Evolutionary conservation across 352 stramenopile species (phyloP), one percentile per base, ranked within the genome.

Genomic region (Paralagenidium karlingii): DNA sequence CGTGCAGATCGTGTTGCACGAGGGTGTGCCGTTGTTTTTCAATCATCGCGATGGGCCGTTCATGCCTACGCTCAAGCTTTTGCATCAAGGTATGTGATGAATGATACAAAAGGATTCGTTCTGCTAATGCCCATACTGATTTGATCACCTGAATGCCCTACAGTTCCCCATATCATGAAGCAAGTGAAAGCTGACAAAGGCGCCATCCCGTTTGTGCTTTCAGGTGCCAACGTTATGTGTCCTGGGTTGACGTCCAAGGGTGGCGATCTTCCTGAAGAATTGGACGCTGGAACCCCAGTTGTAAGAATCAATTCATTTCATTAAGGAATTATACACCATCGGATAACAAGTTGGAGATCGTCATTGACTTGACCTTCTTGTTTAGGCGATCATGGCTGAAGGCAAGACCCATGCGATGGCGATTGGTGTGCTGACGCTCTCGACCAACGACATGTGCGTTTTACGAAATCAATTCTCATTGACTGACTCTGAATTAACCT

Each of bases 141-240:
- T 10, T 43, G 20, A 10, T 34, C 8, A 26, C 19, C 13, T 43
- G 27, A 44, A 15, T 42, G 32, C 10, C 27, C 1, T 27, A 11
- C 38, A 92, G 73, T 92, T 27, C 88, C 88, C 28, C 73, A 90
- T 39, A 82, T 96, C 30, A 97, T 97, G 86, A 88, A 90, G 51
- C 68, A 78, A 40, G 86, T 96, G 49, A 70, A 82, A 30, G 94
- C 96, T 2, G 95, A 99, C 68, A 96, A 97, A 61, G 95, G 95
- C 34, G 95, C 94, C 1, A 99, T 98, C 66, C 94, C 92, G 39
- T 99, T 97, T 55, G 67, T 98, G 42, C 63, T 99, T 10, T 96
- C 93, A 5, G 95, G 95, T 12, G 95, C 95, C 18, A 98, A 99
- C 68, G 91, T 98, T 41, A 99, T 99, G 95, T 98, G 94, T 46